These are phyloP conservation scores for Aspergillus sp. DNA, from an alignment of 2,329 filamentous ascomycete species.

Conservation along the genomic window DNA sequence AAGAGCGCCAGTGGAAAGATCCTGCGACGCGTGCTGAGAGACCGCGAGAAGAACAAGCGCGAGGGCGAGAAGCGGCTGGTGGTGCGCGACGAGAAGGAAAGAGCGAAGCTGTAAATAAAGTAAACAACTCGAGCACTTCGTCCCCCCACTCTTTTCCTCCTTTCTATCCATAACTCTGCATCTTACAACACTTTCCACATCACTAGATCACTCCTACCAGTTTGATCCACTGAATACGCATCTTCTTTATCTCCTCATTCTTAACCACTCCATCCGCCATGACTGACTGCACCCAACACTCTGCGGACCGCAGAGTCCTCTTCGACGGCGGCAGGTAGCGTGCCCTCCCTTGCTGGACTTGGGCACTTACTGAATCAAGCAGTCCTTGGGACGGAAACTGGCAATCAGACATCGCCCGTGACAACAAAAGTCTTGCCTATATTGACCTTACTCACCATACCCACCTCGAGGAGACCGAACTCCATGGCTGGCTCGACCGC, in stretches of 20 bases:
- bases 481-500: conserved; percentile 9
- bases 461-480: not conserved
- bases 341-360: not conserved
- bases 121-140: not conserved
- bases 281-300: conserved; percentile 6
- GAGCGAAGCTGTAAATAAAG: conserved; percentile 15
- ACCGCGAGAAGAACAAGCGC: conserved; percentile 23
- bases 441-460: not conserved
- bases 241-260: not conserved
- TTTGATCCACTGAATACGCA: not conserved
- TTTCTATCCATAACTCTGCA: no score
- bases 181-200: no score
- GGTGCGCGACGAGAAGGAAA: conserved; percentile 10
- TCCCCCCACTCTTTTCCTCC: not conserved
- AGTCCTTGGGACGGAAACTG: conserved; percentile 7
- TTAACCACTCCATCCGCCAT: not conserved
- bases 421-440: not conserved
- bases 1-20: conserved; percentile 78
- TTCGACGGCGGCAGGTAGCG: conserved; percentile 2
- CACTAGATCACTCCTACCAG: not conserved
- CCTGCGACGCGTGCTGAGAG: conserved; percentile 60
- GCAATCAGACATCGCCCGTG: not conserved
- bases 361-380: not conserved
- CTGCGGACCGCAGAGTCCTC: conserved; percentile 1
- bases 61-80: conserved; percentile 10